Evolutionary conservation across 1,284 basidiomycete genomes (phyloP).

Genomic region (Puccinia triticina): DNA sequence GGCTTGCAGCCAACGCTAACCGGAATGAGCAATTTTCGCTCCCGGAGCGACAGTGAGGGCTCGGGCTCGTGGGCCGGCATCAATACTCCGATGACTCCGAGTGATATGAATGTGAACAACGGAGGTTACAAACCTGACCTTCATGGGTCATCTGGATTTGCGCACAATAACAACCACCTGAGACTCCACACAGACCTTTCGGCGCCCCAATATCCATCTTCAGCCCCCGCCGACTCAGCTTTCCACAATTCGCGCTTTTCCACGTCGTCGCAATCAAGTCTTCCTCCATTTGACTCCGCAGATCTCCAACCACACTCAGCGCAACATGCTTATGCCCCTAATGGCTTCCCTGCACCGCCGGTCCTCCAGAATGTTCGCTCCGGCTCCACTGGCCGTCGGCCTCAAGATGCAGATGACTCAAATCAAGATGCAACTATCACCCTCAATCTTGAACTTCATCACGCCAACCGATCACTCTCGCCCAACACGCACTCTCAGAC

Average conservation of each 20-base stretch:
- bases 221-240: background rate
- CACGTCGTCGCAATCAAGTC: background rate
- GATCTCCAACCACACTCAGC: slow-evolving; percentile 30
- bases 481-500: background rate
- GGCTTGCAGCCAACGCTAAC: slow-evolving; percentile 10
- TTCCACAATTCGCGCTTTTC: background rate
- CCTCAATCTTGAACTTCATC: background rate
- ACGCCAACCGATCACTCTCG: background rate
- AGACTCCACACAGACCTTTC: slow-evolving; percentile 12
- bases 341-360: slow-evolving; percentile 11
- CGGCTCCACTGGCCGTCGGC: slow-evolving; percentile 1
- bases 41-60: slow-evolving; percentile 38
- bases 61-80: slow-evolving; percentile 42
- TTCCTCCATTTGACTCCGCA: background rate
- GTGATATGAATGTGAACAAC: slow-evolving; percentile 16
- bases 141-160: slow-evolving; percentile 2
- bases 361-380: background rate
- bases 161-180: background rate
- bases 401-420: slow-evolving; percentile 5
- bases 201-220: slow-evolving; percentile 14
- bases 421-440: background rate
- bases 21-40: slow-evolving; percentile 13
- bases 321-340: background rate
- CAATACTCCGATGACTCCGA: slow-evolving; percentile 45
- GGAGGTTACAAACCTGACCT: slow-evolving; percentile 23